Evolutionary conservation across 768 basidiomycete species (phyloP).

Genomic region (Boletellus ananas): DNA sequence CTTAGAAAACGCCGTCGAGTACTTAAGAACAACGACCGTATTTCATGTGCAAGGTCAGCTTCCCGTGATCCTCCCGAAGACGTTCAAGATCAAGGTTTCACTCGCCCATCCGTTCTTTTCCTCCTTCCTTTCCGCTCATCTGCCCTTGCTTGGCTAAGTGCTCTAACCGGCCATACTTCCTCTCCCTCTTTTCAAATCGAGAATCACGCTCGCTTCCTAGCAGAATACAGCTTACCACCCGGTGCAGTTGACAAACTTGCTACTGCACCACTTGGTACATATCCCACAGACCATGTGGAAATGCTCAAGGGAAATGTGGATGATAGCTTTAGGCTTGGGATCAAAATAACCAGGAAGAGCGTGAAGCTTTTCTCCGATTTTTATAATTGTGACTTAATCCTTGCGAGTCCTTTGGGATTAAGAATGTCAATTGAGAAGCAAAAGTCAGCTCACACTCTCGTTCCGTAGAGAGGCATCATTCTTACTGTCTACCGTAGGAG

Average conservation of each 20-base stretch:
- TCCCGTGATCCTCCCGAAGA: slow-evolving; percentile 60
- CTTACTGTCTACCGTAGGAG: slow-evolving; percentile 43
- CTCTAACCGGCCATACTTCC: slow-evolving; percentile 73
- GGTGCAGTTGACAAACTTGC: slow-evolving; percentile 80
- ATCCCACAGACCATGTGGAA: slow-evolving; percentile 86
- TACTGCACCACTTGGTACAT: slow-evolving; percentile 66
- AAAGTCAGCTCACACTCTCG: slow-evolving; percentile 49
- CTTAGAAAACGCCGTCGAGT: slow-evolving; percentile 84
- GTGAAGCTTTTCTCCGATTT: slow-evolving; percentile 90
- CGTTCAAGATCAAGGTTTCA: slow-evolving; percentile 96
- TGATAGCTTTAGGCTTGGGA: slow-evolving; percentile 87
- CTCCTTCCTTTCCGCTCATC: slow-evolving; percentile 92
- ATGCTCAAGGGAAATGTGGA: slow-evolving; percentile 97
- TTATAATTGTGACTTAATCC: slow-evolving; percentile 84
- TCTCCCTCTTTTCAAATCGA: slow-evolving; percentile 77
- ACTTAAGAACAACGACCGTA: slow-evolving; percentile 90
- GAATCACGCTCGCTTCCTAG: slow-evolving; percentile 76
- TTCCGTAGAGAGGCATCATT: neutral
- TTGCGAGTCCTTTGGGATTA: slow-evolving; percentile 91
- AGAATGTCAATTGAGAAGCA: slow-evolving; percentile 93
- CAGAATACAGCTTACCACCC: slow-evolving; percentile 79
- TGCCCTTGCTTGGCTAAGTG: slow-evolving; percentile 78
- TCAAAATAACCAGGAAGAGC: slow-evolving; percentile 90
- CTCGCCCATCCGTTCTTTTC: slow-evolving; percentile 89
- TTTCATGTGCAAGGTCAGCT: slow-evolving; percentile 66